Base-by-base conservation (phyloP, 805 yeast species). In the Saccharomycopsis schoenii region DNA sequence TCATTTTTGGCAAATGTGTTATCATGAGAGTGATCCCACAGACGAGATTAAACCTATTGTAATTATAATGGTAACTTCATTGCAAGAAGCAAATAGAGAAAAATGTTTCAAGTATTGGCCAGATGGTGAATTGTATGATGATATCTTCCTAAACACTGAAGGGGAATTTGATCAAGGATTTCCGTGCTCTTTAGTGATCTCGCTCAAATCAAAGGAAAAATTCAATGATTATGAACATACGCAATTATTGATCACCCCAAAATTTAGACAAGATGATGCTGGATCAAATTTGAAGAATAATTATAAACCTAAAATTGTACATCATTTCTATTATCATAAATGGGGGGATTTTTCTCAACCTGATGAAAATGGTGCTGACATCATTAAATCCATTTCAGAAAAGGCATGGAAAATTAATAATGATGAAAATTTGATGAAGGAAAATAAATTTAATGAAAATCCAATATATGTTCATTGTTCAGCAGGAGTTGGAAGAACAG, bases 401-500 rank as follows among this genome's bases (percentile, higher is more conserved):
- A 64, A n/a, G 4, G 63, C 60, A 11, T 62, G 64, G 62, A 36
- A 54, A 17, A 19, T 58, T 11, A 55, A 47, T 40, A 55, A 47
- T 17, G 52, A 57, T 6, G 15, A 17, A 9, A 41, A 54, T 40
- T 42, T 54, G 24, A 6, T 12, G 12, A 19, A 43, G 66, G 34
- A 64, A 63, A 17, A 17, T 47, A 36, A 52, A 29, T 51, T 17
- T 15, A 61, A 61, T 39, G 37, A 24, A 36, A 63, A 64, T 19
- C 91, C 93, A 15, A 73, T 85, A 4, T 70, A 89, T 57, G 86
- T 86, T 11, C 98, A 94, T 71, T 93, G 99, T 68, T 89, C 97
- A 3, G 98, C 99, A 0, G 99, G 99, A 0, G 92, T 96, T 67
- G 99, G 99, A 8, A 77, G 99, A 61, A 89, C 98, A 0, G 98